Evolutionary conservation across 768 basidiomycete genomes (phyloP), one percentile per base, ranked within the genome.

Genomic region (Leucogyrophana mollusca): DNA sequence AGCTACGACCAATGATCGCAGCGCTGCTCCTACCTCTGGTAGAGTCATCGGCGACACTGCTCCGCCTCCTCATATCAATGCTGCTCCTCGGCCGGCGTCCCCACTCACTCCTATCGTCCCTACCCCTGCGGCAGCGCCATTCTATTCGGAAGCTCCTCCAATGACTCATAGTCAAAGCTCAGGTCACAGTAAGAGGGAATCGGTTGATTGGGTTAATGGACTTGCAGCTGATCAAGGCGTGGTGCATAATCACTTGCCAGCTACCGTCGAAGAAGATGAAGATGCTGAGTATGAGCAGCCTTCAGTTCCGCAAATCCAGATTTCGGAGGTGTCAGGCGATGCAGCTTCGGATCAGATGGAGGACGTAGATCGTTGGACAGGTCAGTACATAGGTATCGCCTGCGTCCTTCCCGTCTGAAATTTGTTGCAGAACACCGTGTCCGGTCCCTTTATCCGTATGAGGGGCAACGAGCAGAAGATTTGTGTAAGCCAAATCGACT

Each of bases 181-280:
- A 30, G 52, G 60, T 30, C 67, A 74, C 25, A 75, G 67, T 45
- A 79, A 86, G 56, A 73, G 83, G 49, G 87, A 93, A 64, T 87
- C 85, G 6, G 86, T 95, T 3, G 94, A 92, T 57, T 98, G 94
- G 94, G 93, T 90, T 60, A 79, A 83, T 41, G 87, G 85, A 24
- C 74, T 95, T 10, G 93, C 94, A 10, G 87, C 86, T 32, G 85
- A 95, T 68, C 69, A 70, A 30, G 77, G 73, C 27, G 58, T 60
- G 22, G 63, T 60, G 18, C 66, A 58, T 23, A 69, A 66, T 43
- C 69, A 62, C 38, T 60, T 85, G 54, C 76, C 83, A 27, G 65
- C 78, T 20, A 83, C 77, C 33, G 64, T 51, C 5, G 82, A 83
- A 49, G 89, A 85, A 47, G 87, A 87, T 20, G 82, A 82, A 30